These are phyloP conservation scores for Spatholobus suberectus DNA, from an alignment of 306 rosid species.

Conservation along the genomic window DNA sequence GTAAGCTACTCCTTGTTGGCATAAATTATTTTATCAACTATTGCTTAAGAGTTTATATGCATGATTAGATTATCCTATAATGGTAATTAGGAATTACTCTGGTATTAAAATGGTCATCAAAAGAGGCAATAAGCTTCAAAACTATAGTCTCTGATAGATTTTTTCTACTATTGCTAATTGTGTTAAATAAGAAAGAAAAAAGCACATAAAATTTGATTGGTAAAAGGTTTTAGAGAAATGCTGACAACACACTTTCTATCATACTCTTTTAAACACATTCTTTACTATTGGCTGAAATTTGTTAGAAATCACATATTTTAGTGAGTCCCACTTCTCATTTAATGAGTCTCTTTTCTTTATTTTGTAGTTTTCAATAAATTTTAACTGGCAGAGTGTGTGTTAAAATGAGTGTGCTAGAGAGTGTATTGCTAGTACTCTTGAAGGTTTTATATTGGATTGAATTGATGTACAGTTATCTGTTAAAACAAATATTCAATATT, in stretches of 20 bases:
- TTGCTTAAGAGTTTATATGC: conserved; percentile 11
- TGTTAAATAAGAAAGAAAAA: conserved; percentile 29
- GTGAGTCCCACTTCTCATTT: no score
- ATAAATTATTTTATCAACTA: conserved; percentile 18
- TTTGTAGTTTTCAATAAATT: no score
- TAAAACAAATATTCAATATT: conserved; percentile 31
- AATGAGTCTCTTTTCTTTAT: no score
- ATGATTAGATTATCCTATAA: conserved; percentile 15
- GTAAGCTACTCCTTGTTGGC: conserved; percentile 54
- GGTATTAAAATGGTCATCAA: conserved; percentile 20
- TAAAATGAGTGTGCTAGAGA: no score
- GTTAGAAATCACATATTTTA: no score
- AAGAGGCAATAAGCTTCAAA: conserved; percentile 27
- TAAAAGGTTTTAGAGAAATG: no score
- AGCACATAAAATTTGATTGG: conserved; percentile 18
- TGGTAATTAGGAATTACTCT: conserved; percentile 23
- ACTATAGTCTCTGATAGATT: conserved; percentile 1
- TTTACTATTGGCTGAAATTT: no score
- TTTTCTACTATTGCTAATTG: conserved; percentile 1
- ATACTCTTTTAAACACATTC: no score
- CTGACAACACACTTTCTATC: no score
- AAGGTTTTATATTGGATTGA: conserved; percentile 1
- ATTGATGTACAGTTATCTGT: background rate
- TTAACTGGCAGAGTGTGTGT: no score
- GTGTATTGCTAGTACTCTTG: no score